phyloP scores from a whole-genome alignment of 2,329 filamentous ascomycete genomes.

The Alternaria brassicicola region DNA sequence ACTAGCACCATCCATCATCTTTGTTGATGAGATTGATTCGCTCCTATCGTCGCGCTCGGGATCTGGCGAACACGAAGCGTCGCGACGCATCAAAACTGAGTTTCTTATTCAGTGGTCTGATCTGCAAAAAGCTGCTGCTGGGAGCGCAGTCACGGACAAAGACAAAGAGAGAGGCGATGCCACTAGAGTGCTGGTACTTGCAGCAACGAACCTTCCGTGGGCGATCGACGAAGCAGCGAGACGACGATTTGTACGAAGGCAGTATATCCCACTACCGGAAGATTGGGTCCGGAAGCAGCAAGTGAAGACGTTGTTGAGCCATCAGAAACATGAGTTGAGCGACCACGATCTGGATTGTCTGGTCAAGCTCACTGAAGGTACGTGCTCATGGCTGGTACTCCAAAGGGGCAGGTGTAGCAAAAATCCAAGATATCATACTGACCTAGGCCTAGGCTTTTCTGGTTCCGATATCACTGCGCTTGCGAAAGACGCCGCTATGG shows the following conservation, averaged over 20 bases:
- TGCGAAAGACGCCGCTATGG: slow-evolving; percentile 98
- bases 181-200: slow-evolving; percentile 87
- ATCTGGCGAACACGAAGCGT: slow-evolving; percentile 84
- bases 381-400: slow-evolving; percentile 31
- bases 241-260: slow-evolving; percentile 85
- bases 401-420: not conserved
- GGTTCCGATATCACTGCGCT: slow-evolving; percentile 96
- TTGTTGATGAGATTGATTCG: slow-evolving; percentile 97
- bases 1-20: slow-evolving; percentile 93
- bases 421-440: not conserved
- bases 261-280: slow-evolving; percentile 95
- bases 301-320: slow-evolving; percentile 76
- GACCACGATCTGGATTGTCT: slow-evolving; percentile 74
- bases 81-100: slow-evolving; percentile 92
- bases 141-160: slow-evolving; percentile 71
- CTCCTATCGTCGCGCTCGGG: slow-evolving; percentile 83
- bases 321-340: slow-evolving; percentile 82
- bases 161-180: slow-evolving; percentile 78
- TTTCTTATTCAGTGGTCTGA: slow-evolving; percentile 98
- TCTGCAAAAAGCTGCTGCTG: slow-evolving; percentile 87
- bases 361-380: slow-evolving; percentile 84
- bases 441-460: slow-evolving; percentile 75
- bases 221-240: slow-evolving; percentile 95
- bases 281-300: slow-evolving; percentile 79
- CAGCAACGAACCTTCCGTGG: slow-evolving; percentile 96